phyloP scores from a whole-genome alignment of 495 filamentous ascomycete genomes.

The Cercophora scortea region DNA sequence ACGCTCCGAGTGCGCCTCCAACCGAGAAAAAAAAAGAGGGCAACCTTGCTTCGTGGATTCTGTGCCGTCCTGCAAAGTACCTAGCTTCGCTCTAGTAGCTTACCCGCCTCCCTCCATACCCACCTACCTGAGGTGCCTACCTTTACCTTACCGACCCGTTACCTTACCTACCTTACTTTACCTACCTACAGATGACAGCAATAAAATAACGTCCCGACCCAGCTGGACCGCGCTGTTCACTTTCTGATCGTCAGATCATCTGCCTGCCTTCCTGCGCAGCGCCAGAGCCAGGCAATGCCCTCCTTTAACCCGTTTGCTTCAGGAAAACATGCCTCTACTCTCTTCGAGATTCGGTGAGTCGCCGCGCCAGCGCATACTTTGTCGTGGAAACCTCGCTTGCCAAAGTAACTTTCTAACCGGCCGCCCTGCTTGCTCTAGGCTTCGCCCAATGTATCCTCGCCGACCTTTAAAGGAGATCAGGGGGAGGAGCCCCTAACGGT shows the following conservation, averaged over 20 bases:
- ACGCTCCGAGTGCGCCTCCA: too few species aligned
- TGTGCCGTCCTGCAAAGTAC: background rate
- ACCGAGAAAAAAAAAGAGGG: background rate
- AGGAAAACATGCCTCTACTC: slow-evolving; percentile 32
- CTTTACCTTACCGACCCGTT: background rate
- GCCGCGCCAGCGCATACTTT: too few species aligned
- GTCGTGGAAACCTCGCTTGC: too few species aligned
- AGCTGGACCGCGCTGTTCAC: background rate
- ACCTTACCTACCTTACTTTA: background rate
- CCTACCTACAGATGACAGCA: slow-evolving; percentile 5
- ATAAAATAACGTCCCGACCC: slow-evolving; percentile 5
- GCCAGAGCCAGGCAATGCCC: slow-evolving; percentile 28
- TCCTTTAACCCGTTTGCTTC: slow-evolving; percentile 43
- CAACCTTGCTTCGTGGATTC: background rate
- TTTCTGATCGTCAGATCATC: background rate
- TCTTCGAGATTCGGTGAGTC: slow-evolving; percentile 50
- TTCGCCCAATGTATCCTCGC: too few species aligned
- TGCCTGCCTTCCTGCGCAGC: background rate
- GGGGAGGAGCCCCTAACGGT: too few species aligned
- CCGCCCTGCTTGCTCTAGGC: slow-evolving; percentile 34
- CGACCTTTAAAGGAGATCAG: too few species aligned
- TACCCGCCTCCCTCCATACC: too few species aligned
- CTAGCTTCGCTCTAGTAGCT: too few species aligned
- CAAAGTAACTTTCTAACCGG: too few species aligned
- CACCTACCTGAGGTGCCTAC: background rate